phyloP scores from a whole-genome alignment of 2,329 filamentous ascomycete genomes.

The Aspergillus sp. region DNA sequence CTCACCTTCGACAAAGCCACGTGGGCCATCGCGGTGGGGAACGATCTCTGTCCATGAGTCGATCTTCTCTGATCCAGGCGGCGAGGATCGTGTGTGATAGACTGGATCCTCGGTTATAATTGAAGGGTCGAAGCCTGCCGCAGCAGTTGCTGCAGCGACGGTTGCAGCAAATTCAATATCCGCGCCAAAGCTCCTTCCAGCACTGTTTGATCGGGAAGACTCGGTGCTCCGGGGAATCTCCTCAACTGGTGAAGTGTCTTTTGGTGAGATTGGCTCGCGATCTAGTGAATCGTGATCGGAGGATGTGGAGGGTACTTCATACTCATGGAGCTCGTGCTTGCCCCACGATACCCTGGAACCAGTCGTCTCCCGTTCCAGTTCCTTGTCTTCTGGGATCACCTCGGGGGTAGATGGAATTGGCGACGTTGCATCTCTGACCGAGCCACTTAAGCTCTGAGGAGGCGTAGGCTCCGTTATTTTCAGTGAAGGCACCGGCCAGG shows the following conservation, averaged over 20 bases:
- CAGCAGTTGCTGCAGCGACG: slow-evolving; percentile 64
- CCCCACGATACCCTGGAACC: slow-evolving; percentile 63
- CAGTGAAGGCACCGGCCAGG: slow-evolving; percentile 52
- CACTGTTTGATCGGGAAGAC: slow-evolving; percentile 9
- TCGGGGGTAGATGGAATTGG: slow-evolving; percentile 34
- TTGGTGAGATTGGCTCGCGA: slow-evolving; percentile 10
- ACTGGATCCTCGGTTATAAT: slow-evolving; percentile 65
- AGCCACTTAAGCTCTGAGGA: slow-evolving; percentile 46
- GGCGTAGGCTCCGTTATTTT: slow-evolving; percentile 59
- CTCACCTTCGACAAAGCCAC: slow-evolving; percentile 51
- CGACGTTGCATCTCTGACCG: slow-evolving; percentile 29
- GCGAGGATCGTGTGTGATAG: slow-evolving; percentile 63
- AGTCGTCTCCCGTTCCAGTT: slow-evolving; percentile 43
- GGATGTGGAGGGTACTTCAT: slow-evolving; percentile 58
- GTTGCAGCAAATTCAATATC: slow-evolving; percentile 69
- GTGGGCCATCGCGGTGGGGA: slow-evolving; percentile 37
- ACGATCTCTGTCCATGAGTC: slow-evolving; percentile 49
- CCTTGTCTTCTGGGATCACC: slow-evolving; percentile 43
- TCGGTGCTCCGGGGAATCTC: not conserved
- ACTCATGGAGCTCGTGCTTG: slow-evolving; percentile 62
- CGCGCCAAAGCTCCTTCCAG: slow-evolving; percentile 40
- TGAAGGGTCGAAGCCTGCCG: slow-evolving; percentile 68
- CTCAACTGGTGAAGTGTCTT: slow-evolving; percentile 1
- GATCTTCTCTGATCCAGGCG: slow-evolving; percentile 58
- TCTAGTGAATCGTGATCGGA: slow-evolving; percentile 33